Evolutionary conservation across 2,329 filamentous ascomycete genomes (phyloP), one percentile per base, ranked within the genome.

Genomic region (Pseudogymnoascus sp.): DNA sequence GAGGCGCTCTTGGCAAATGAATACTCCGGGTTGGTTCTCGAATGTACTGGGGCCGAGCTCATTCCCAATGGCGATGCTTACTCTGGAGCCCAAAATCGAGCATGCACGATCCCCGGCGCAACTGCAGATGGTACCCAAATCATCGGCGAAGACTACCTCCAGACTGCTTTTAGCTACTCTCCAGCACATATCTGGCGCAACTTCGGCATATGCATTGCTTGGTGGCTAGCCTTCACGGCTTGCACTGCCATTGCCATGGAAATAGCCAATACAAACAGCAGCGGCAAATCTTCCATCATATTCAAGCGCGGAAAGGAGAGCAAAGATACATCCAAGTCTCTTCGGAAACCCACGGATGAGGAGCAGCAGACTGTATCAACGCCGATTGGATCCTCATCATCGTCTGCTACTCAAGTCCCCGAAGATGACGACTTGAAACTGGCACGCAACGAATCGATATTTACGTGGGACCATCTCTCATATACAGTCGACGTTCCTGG

Each of bases 381-480:
- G 33, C 63, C 11, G 68, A 69, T 21, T 62, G 68, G 19, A 64
- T 68, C 17, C 1, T 60, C 21, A 31, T 50, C 31, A 59, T 53
- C 47, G 9, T 53, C 47, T 13, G 26, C 47, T 33, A 53, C 47
- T 7, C 26, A 33, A 33, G 47, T 53, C n/a, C 26, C 26, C 10
- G 64, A 65, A 5, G 69, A 67, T 0, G 63, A 73, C 15, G 74
- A 78, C 40, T 73, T 72, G 2, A 72, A 78, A 31, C 77, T 89
- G 0, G 74, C 87, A 23, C 81, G 81, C 23, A 89, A 89, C 72
- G 87, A 82, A 0, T 87, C 84, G 0, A 78, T 89, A 0, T 90
- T 91, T 69, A 91, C 88, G 0, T 92, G 88, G 87, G 87, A 88
- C 71, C 82, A 90, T 64, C 81, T 92, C 0, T 68, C 68, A 1